Evolutionary conservation across 768 basidiomycete genomes (phyloP).

Genomic region (Leccinum broughii): DNA sequence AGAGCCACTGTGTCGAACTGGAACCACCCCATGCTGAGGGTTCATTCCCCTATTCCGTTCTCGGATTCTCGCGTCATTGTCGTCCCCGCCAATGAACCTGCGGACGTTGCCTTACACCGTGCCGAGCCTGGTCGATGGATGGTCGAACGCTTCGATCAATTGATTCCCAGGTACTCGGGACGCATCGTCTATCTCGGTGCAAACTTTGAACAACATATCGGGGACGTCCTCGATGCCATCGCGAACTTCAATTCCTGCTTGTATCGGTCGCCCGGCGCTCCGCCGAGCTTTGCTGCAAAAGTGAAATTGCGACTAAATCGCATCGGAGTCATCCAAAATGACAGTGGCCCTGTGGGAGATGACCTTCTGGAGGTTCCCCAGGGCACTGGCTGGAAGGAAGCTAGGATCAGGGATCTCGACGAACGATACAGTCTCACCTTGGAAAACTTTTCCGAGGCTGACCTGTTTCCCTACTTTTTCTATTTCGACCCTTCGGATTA

Average conservation of each 20-base stretch:
- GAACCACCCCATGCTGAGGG: slow-evolving; percentile 10
- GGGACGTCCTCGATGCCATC: slow-evolving; percentile 11
- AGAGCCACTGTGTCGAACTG: slow-evolving; percentile 15
- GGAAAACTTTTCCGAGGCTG: slow-evolving; percentile 17
- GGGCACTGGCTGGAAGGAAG: slow-evolving; percentile 11
- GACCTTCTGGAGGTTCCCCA: slow-evolving; percentile 10
- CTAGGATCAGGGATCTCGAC: slow-evolving; percentile 12
- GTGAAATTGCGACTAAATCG: slow-evolving; percentile 15
- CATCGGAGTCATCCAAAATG: not conserved
- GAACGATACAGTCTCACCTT: slow-evolving; percentile 17
- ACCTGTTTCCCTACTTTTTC: slow-evolving; percentile 27
- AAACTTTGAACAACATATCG: not conserved
- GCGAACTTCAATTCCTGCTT: slow-evolving; percentile 24
- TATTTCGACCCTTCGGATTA: slow-evolving; percentile 27
- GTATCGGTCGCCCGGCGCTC: slow-evolving; percentile 15
- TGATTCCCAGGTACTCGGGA: slow-evolving; percentile 12
- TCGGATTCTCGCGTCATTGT: slow-evolving; percentile 6
- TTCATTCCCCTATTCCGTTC: slow-evolving; percentile 5
- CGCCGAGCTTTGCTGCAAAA: slow-evolving; percentile 11
- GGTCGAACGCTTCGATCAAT: slow-evolving; percentile 17
- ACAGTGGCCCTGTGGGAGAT: slow-evolving; percentile 8
- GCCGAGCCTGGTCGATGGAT: slow-evolving; percentile 7
- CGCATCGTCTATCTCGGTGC: slow-evolving; percentile 5
- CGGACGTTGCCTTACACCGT: slow-evolving; percentile 8
- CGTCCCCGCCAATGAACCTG: slow-evolving; percentile 11